Evolutionary conservation across 345 rosid species (phyloP).

Genomic region (Aurinia saxatilis): DNA sequence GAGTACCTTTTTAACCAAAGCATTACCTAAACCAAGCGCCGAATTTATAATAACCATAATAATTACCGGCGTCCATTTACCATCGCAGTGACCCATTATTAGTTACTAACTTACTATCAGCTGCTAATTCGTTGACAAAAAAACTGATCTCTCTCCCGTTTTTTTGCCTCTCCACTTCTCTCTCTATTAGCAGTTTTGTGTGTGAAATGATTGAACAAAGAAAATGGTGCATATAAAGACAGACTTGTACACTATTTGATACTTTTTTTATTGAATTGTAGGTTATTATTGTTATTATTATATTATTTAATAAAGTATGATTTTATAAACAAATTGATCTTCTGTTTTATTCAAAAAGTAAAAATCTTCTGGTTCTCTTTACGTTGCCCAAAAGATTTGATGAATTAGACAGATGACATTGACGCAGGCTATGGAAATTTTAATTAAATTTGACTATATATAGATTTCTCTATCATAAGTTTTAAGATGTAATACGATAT

Average conservation of each 20-base stretch:
- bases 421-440: neutral
- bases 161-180: neutral
- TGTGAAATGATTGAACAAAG: constrained; percentile 7
- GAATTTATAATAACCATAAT: constrained; percentile 40
- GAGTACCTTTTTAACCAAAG: constrained; percentile 47
- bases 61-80: constrained; percentile 45
- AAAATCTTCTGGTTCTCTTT: neutral
- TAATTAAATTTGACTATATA: neutral
- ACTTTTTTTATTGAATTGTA: neutral
- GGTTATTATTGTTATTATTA: neutral
- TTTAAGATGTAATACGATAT: no score
- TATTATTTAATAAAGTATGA: neutral
- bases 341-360: neutral
- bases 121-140: neutral
- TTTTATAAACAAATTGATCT: neutral
- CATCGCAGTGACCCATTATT: constrained; percentile 28
- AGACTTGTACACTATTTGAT: neutral
- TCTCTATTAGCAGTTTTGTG: neutral
- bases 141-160: neutral
- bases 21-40: constrained; percentile 40
- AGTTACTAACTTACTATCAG: neutral
- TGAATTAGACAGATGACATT: constrained; percentile 12
- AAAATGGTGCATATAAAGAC: constrained; percentile 7
- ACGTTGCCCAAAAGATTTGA: neutral
- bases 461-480: neutral